phyloP scores from a whole-genome alignment of 2,329 filamentous ascomycete species.

The Mycogone perniciosa region DNA sequence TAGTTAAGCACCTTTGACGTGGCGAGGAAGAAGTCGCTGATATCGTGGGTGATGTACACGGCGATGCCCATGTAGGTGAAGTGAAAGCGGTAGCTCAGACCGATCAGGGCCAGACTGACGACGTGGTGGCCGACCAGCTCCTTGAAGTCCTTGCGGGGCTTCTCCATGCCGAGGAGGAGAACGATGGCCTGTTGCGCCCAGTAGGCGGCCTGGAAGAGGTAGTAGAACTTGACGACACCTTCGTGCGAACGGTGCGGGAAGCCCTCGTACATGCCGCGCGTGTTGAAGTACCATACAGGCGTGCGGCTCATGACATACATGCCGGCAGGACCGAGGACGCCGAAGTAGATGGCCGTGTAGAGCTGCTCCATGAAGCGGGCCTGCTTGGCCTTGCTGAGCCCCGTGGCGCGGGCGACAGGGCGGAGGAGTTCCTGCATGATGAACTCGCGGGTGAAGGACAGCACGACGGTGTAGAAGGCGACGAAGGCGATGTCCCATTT shows the following conservation, averaged over 20 bases:
- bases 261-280: constrained; percentile 77
- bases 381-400: constrained; percentile 73
- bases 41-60: constrained; percentile 91
- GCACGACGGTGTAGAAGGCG: constrained; percentile 78
- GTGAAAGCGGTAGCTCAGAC: constrained; percentile 86
- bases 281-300: constrained; percentile 96
- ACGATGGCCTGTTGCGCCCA: constrained; percentile 95
- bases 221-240: constrained; percentile 86
- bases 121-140: constrained; percentile 90
- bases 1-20: constrained; percentile 92
- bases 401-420: constrained; percentile 63
- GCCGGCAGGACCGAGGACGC: constrained; percentile 71
- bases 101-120: constrained; percentile 78
- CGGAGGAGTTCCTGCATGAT: constrained; percentile 86
- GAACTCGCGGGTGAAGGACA: constrained; percentile 92
- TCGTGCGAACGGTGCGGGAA: constrained; percentile 82
- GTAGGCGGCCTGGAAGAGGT: constrained; percentile 88
- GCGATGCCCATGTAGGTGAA: constrained; percentile 93
- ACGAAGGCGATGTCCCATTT: constrained; percentile 80
- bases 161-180: constrained; percentile 78
- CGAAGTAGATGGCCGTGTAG: constrained; percentile 91
- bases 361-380: constrained; percentile 92
- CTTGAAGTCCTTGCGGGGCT: constrained; percentile 90
- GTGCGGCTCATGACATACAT: constrained; percentile 86
- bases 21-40: constrained; percentile 92